Evolutionary conservation across 2,329 filamentous ascomycete species (phyloP).

Genomic region (Parafenestella ontariensis): DNA sequence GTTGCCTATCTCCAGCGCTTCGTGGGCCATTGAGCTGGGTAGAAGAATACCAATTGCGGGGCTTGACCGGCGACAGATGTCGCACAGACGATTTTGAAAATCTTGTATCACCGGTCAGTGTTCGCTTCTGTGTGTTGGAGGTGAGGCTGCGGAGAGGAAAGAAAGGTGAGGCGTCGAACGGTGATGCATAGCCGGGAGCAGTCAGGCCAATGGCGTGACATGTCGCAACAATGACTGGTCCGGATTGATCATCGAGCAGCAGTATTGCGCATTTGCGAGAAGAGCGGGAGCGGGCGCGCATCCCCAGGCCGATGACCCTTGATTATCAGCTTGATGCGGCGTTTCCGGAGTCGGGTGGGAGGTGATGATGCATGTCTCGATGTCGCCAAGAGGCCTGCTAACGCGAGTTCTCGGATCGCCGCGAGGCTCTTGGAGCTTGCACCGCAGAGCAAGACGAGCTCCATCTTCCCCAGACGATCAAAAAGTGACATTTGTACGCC

Average conservation of each 20-base stretch:
- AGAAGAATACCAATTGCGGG: slow-evolving; percentile 7
- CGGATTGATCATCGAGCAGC: not conserved
- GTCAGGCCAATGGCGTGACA: slow-evolving; percentile 20
- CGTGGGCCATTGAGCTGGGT: slow-evolving; percentile 9
- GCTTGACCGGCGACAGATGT: slow-evolving; percentile 32
- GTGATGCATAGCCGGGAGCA: slow-evolving; percentile 16
- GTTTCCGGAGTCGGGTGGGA: not conserved
- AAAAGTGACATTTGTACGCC: slow-evolving; percentile 21
- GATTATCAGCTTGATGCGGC: not conserved
- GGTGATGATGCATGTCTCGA: not conserved
- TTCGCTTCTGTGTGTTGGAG: slow-evolving; percentile 6
- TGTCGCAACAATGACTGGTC: slow-evolving; percentile 10
- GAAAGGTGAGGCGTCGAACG: slow-evolving; percentile 18
- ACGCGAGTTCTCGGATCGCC: slow-evolving; percentile 19
- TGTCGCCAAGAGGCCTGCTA: slow-evolving; percentile 10
- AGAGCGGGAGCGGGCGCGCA: not conserved
- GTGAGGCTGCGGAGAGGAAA: slow-evolving; percentile 10
- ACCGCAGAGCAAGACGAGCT: slow-evolving; percentile 16
- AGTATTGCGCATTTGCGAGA: slow-evolving; percentile 11
- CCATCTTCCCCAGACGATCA: slow-evolving; percentile 31
- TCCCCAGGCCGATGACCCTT: not conserved
- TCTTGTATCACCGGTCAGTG: slow-evolving; percentile 36
- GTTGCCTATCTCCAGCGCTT: slow-evolving; percentile 7
- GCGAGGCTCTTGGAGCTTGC: slow-evolving; percentile 10
- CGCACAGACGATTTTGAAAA: slow-evolving; percentile 23